phyloP scores from a whole-genome alignment of 129 eudicot genomes.

The Escallonia herrerae region DNA sequence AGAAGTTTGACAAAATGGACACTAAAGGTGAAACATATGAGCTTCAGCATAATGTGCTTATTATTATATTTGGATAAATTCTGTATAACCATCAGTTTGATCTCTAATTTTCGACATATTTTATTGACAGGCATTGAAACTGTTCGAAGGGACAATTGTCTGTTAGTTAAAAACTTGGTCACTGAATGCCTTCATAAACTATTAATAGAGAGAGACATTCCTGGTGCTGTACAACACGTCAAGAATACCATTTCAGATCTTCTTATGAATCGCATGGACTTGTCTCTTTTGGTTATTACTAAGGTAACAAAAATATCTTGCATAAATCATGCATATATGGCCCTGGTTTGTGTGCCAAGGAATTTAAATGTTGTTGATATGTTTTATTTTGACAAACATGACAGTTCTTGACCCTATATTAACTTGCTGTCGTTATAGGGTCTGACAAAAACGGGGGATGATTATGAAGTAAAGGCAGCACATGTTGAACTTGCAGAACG shows the following conservation, averaged over 20 bases:
- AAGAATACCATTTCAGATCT: constrained; percentile 90
- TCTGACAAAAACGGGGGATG: constrained; percentile 89
- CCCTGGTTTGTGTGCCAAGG: background rate
- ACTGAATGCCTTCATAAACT: constrained; percentile 88
- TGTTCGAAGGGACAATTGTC: constrained; percentile 94
- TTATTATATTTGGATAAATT: background rate
- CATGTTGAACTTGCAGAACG: constrained; percentile 99
- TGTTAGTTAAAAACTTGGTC: constrained; percentile 84
- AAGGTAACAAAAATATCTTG: constrained; percentile 43
- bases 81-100: background rate
- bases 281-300: constrained; percentile 91
- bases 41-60: background rate
- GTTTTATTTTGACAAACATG: background rate
- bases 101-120: background rate
- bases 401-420: constrained; percentile 6
- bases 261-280: constrained; percentile 93
- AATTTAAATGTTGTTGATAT: background rate
- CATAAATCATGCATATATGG: background rate
- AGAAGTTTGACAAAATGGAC: constrained; percentile 93
- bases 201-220: constrained; percentile 84
- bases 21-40: constrained; percentile 61
- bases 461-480: constrained; percentile 94
- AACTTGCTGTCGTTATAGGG: constrained; percentile 45
- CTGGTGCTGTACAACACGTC: constrained; percentile 89
- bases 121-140: constrained; percentile 85